A percentile compares a stretch with the other conserved stretches of the same genome.
These are phyloP conservation scores for Kodamaea derodonti DNA, from an alignment of 1,139 yeast species.

Conservation along the genomic window DNA sequence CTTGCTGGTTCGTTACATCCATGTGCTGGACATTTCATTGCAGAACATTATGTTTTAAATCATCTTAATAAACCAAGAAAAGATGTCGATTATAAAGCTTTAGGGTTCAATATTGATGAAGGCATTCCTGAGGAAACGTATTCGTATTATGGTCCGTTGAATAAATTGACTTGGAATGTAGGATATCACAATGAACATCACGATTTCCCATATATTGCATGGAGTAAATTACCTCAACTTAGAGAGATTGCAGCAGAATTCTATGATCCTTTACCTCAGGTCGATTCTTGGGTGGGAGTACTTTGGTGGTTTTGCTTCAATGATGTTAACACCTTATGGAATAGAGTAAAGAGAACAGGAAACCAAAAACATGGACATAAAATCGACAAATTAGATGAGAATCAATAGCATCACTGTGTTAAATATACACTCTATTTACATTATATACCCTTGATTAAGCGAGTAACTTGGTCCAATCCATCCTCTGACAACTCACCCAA, in stretches of 20 bases:
- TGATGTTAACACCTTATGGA: constrained; percentile 68
- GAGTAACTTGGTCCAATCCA: constrained; percentile 55
- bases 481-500: constrained; percentile 40
- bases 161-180: constrained; percentile 81
- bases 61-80: constrained; percentile 47
- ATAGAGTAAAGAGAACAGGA: constrained; percentile 68
- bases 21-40: constrained; percentile 91
- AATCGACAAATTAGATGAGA: constrained; percentile 18
- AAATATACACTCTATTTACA: too few relatives aligned
- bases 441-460: constrained; percentile 55
- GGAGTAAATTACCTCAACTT: constrained; percentile 74
- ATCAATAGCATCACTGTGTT: too few relatives aligned
- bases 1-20: constrained; percentile 92
- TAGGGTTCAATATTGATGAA: constrained; percentile 23
- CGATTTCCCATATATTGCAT: constrained; percentile 89
- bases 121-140: constrained; percentile 72
- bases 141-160: constrained; percentile 81
- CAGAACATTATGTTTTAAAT: constrained; percentile 81
- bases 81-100: constrained; percentile 11
- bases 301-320: constrained; percentile 68
- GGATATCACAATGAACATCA: constrained; percentile 95
- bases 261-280: constrained; percentile 76
- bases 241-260: constrained; percentile 72
- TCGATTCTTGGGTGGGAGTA: constrained; percentile 76
- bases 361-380: constrained; percentile 36